Base-by-base conservation (phyloP, 345 rosid genomes). In the Sonneratia alba region DNA sequence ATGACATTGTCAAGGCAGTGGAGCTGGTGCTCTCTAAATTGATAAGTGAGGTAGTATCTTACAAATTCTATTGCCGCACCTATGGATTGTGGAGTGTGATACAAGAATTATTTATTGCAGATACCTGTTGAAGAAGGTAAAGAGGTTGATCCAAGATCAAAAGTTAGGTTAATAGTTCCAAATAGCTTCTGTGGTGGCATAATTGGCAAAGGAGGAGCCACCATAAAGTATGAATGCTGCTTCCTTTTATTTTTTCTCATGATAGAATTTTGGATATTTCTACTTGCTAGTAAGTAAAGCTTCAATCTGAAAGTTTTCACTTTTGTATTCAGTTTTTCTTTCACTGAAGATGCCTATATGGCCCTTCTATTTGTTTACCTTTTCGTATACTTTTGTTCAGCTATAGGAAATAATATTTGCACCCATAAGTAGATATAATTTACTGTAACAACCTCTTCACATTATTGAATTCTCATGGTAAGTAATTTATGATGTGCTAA, bases 191-290 rank as follows among this genome's bases (percentile, higher is more conserved):
- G 99, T 75, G 99, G 99, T 71, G 86, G 99, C 83, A 96, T 96
- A 73, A 96, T 96, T 80, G 99, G 99, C 71, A 96, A 92, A 85
- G 99, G 96, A 85, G 98, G 99, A 63, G 83, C 95, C 76, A 92
- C 89, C 42, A 96, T 96, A 83, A 96, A 92, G 99, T 96, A 87
- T 74, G 91, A 66, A 57, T 74, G 70, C 69, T 72, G 32, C 59
- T 66, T 81, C 69, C 73, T 61, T 38, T 71, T n/a, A n/a, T 45
- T 49, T 56, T 57, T 63, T 51, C 65, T 57, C 48, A 69, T 72
- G 59, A 72, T 11, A 12, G 65, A 40, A 34, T 62, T 75, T 63
- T 72, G 68, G 51, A 73, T 19, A 32, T 53, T 36, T 43, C 53
- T 56, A 42, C 66, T 1, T n/a, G 56, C 61, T 19, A 32, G 27